Evolutionary conservation across 2,329 filamentous ascomycete species (phyloP).

Genomic region (Geosmithia flava): DNA sequence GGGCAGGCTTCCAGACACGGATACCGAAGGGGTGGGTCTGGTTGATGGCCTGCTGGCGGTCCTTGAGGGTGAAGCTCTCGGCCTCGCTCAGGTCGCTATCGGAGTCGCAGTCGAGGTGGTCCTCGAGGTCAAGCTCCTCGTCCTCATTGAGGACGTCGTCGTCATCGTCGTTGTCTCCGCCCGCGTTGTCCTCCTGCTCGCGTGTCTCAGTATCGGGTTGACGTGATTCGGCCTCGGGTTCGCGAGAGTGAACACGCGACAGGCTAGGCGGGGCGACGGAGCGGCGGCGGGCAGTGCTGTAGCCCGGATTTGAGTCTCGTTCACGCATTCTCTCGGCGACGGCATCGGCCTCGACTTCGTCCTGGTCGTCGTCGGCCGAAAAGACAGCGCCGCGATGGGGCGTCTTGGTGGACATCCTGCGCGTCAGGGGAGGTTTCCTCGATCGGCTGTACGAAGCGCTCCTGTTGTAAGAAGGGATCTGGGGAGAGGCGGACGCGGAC

Average conservation of each 20-base stretch:
- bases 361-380: slow-evolving; percentile 77
- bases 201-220: neutral
- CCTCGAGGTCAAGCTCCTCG: slow-evolving; percentile 30
- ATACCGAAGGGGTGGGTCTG: slow-evolving; percentile 98
- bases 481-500: slow-evolving; percentile 34
- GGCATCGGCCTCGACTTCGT: slow-evolving; percentile 65
- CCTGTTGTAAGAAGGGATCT: slow-evolving; percentile 25
- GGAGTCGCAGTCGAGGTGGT: slow-evolving; percentile 47
- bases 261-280: slow-evolving; percentile 17
- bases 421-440: slow-evolving; percentile 61
- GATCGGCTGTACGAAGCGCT: slow-evolving; percentile 35
- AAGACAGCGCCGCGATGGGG: slow-evolving; percentile 78
- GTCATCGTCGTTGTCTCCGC: slow-evolving; percentile 14
- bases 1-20: slow-evolving; percentile 92
- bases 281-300: slow-evolving; percentile 18
- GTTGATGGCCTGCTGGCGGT: slow-evolving; percentile 95
- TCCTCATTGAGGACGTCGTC: slow-evolving; percentile 17
- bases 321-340: slow-evolving; percentile 25
- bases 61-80: slow-evolving; percentile 95
- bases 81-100: slow-evolving; percentile 74
- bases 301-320: slow-evolving; percentile 24
- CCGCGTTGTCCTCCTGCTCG: slow-evolving; percentile 10
- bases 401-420: slow-evolving; percentile 64
- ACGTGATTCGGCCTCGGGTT: slow-evolving; percentile 2
- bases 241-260: slow-evolving; percentile 28